Percentiles rank a stretch among this genome's conserved stretches.
Conservation (phyloP, 2,329 filamentous ascomycete genomes). For the Monosporascus sp. region DNA sequence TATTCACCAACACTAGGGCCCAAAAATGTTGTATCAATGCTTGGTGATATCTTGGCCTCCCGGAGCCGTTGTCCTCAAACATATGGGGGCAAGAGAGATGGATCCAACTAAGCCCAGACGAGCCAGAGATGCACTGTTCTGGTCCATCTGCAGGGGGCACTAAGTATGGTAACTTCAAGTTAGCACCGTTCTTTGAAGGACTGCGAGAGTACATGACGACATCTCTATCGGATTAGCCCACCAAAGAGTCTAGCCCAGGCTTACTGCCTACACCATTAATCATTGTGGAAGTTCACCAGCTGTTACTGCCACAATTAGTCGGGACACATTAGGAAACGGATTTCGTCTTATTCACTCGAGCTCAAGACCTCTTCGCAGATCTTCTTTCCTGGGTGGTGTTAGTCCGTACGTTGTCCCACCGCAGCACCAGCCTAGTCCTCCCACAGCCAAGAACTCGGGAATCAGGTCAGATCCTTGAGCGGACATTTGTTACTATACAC, state of each 20-base stretch:
- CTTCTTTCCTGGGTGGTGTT: not conserved
- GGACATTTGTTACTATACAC: not conserved
- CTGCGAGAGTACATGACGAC: too few species aligned
- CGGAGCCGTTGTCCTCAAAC: too few species aligned
- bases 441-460: not conserved
- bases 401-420: not conserved
- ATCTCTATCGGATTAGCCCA: not conserved
- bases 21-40: too few species aligned
- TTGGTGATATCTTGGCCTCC: too few species aligned
- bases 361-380: not conserved
- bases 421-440: not conserved
- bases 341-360: not conserved
- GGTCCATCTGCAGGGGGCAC: too few species aligned
- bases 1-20: too few species aligned
- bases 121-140: too few species aligned
- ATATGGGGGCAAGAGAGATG: too few species aligned
- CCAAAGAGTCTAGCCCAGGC: not conserved
- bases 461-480: not conserved
- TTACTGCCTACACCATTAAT: not conserved
- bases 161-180: too few species aligned
- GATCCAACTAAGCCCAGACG: too few species aligned
- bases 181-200: too few species aligned
- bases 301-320: conserved; percentile 9
- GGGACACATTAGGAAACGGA: conserved; percentile 10
- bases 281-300: not conserved